phyloP scores from a whole-genome alignment of 306 rosid genomes.

The Geum urbanum region DNA sequence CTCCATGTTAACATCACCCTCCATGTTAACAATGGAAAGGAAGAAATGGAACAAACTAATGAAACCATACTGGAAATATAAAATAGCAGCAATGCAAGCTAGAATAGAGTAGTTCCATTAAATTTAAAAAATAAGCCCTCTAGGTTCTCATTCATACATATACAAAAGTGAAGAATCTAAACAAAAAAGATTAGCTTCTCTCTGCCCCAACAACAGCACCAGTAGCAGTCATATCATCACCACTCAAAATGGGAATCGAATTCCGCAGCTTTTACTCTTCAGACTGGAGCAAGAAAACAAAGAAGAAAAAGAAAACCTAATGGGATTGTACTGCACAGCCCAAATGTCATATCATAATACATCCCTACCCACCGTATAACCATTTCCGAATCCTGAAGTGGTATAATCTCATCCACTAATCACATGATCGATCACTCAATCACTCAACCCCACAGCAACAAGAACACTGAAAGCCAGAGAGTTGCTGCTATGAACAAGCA shows the following conservation, averaged over 20 bases:
- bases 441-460: slow-evolving; percentile 35
- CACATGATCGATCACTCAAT: not conserved
- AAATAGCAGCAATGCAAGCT: not conserved
- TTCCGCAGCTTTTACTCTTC: slow-evolving; percentile 36
- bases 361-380: slow-evolving; percentile 12
- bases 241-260: slow-evolving; percentile 62
- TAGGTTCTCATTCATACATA: slow-evolving; percentile 45
- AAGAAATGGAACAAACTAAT: not conserved
- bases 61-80: not conserved
- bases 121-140: slow-evolving; percentile 41
- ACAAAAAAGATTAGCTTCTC: slow-evolving; percentile 37
- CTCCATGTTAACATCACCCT: not conserved
- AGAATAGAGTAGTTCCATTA: slow-evolving; percentile 14
- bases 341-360: slow-evolving; percentile 25
- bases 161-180: slow-evolving; percentile 33
- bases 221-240: slow-evolving; percentile 40
- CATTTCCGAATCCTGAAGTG: not conserved
- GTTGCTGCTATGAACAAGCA: slow-evolving; percentile 22
- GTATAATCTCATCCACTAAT: slow-evolving; percentile 47
- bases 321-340: slow-evolving; percentile 35
- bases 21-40: not conserved
- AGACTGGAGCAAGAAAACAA: slow-evolving; percentile 5
- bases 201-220: slow-evolving; percentile 6
- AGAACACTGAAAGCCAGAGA: slow-evolving; percentile 26
- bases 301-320: slow-evolving; percentile 18